These are phyloP conservation scores for Fraxinus sp. DNA, from an alignment of 305 asterid genomes.

Conservation along the genomic window DNA sequence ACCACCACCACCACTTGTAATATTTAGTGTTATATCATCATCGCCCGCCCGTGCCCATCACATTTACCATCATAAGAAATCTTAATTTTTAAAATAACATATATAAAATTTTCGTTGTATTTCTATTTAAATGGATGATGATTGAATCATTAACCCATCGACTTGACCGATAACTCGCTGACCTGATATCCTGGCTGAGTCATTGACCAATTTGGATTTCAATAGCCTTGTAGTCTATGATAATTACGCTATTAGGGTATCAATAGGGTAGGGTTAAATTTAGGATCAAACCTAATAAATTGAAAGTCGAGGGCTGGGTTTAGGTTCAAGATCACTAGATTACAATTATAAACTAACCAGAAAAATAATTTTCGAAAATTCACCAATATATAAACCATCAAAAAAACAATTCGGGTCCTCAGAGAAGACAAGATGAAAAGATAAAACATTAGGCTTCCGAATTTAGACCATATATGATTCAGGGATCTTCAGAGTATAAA, in stretches of 20 bases:
- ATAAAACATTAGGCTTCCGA: not conserved
- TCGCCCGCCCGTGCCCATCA: not conserved
- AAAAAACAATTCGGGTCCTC: not conserved
- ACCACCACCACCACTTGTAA: not conserved
- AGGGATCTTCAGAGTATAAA: not conserved
- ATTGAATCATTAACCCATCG: not conserved
- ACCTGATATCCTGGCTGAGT: not conserved
- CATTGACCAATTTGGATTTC: not conserved
- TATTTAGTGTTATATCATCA: not conserved
- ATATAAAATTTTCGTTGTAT: not conserved
- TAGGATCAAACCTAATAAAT: not conserved
- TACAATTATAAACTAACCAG: not conserved
- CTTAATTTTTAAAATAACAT: too few species aligned
- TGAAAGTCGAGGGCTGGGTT: not conserved
- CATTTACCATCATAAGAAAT: not conserved
- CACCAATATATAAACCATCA: not conserved
- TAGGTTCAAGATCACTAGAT: not conserved
- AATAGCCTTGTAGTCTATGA: not conserved
- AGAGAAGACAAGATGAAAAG: not conserved
- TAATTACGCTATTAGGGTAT: not conserved
- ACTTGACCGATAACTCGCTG: not conserved
- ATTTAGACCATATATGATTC: not conserved
- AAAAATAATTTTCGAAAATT: not conserved
- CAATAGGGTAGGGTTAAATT: not conserved
- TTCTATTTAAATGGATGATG: not conserved